These are phyloP conservation scores for Leavenworthia alabamica DNA, from an alignment of 345 rosid species.

Conservation along the genomic window DNA sequence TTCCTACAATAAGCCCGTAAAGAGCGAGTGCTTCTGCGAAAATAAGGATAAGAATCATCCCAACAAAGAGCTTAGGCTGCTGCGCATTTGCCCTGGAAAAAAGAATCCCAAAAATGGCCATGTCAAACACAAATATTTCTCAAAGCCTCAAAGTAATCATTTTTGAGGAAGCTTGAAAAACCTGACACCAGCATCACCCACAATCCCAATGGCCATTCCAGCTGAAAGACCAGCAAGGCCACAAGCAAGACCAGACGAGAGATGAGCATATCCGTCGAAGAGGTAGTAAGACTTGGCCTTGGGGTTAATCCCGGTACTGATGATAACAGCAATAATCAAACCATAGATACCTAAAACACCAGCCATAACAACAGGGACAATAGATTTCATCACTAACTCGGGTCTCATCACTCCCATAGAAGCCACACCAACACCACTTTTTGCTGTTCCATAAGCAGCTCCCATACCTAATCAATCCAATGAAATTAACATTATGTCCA, in stretches of 20 bases:
- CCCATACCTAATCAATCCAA: conserved; percentile 32
- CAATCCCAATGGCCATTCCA: conserved; percentile 38
- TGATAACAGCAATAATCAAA: conserved; percentile 36
- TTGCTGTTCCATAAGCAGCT: conserved; percentile 36
- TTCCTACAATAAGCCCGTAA: conserved; percentile 37
- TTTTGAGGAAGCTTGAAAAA: conserved; percentile 8
- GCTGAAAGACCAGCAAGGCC: conserved; percentile 40
- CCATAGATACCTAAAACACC: conserved; percentile 39
- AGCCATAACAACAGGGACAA: conserved; percentile 39
- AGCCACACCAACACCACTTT: conserved; percentile 40
- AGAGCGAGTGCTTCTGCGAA: conserved; percentile 38
- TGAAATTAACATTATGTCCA: neutral
- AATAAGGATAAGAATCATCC: conserved; percentile 37
- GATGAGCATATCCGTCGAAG: conserved; percentile 36
- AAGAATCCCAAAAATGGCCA: neutral
- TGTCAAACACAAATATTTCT: neutral
- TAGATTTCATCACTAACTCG: conserved; percentile 35
- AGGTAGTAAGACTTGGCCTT: conserved; percentile 39
- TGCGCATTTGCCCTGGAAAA: conserved; percentile 37
- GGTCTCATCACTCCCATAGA: conserved; percentile 41
- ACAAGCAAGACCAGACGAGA: conserved; percentile 37
- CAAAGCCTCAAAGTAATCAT: neutral
- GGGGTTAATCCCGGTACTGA: conserved; percentile 40
- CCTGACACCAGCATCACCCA: conserved; percentile 39
- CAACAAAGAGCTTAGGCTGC: conserved; percentile 38